Evolutionary conservation across 331 rosid species (phyloP).

Genomic region (Malus hybrid): DNA sequence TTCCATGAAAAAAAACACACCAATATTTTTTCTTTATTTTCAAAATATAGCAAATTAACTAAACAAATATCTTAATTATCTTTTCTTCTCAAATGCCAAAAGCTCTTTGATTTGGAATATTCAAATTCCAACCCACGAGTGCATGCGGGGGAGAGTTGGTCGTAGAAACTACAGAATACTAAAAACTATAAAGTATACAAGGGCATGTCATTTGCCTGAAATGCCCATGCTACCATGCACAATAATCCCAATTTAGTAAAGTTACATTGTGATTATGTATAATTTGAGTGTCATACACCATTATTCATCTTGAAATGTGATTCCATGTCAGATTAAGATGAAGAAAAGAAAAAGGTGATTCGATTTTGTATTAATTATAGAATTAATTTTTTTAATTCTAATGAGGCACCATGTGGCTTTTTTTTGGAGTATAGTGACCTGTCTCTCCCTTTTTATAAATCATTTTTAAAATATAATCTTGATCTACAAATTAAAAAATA

Average conservation of each 20-base stretch:
- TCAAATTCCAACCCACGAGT: slow-evolving; percentile 8
- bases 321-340: not conserved
- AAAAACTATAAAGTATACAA: not conserved
- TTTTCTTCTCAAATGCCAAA: not conserved
- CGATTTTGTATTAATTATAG: not conserved
- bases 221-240: slow-evolving; percentile 5
- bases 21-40: not conserved
- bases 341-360: not conserved
- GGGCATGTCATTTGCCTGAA: slow-evolving; percentile 9
- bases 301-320: not conserved
- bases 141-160: slow-evolving; percentile 20
- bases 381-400: too few relatives aligned
- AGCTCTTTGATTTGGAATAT: slow-evolving; percentile 21
- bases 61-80: too few relatives aligned
- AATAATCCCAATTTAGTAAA: slow-evolving; percentile 12
- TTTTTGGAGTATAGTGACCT: not conserved
- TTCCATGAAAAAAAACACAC: not conserved
- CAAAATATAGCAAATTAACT: too few relatives aligned
- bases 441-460: not conserved
- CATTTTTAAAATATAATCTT: not conserved
- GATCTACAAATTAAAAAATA: not conserved
- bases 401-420: slow-evolving; percentile 12
- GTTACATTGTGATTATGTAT: not conserved
- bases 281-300: not conserved
- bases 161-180: not conserved